phyloP scores from a whole-genome alignment of 2,329 filamentous ascomycete genomes.

The Incumbomyces delicatus region DNA sequence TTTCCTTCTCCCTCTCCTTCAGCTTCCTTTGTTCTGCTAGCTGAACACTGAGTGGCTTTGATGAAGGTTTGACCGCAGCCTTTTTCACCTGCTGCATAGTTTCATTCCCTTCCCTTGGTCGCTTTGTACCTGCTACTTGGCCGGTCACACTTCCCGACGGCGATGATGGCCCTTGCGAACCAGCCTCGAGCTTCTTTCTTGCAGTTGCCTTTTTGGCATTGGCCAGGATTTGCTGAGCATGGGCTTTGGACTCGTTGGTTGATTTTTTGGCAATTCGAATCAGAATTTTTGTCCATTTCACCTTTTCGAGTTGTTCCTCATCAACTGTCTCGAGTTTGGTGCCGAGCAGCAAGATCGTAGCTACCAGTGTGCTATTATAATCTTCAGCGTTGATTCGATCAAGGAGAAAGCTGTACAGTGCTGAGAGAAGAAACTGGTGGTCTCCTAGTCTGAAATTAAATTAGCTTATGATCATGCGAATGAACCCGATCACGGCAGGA shows the following conservation, averaged over 20 bases:
- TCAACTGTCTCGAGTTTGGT: constrained; percentile 48
- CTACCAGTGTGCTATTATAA: constrained; percentile 35
- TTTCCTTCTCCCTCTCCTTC: constrained; percentile 12
- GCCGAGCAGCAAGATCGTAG: constrained; percentile 43
- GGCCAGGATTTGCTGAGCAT: constrained; percentile 46
- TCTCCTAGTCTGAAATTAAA: constrained; percentile 37
- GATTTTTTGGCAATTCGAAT: constrained; percentile 50
- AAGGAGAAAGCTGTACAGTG: constrained; percentile 39
- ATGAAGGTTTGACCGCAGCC: constrained; percentile 26
- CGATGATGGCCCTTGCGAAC: constrained; percentile 28
- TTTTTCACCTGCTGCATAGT: constrained; percentile 30
- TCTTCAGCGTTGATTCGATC: constrained; percentile 41
- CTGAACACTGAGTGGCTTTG: constrained; percentile 22
- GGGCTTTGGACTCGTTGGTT: constrained; percentile 44
- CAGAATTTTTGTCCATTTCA: constrained; percentile 50
- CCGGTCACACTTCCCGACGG: constrained; percentile 11
- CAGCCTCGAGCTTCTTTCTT: constrained; percentile 32
- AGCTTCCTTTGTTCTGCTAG: constrained; percentile 20
- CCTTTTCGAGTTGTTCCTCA: constrained; percentile 48
- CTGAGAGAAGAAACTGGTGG: constrained; percentile 37
- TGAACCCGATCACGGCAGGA: constrained; percentile 4
- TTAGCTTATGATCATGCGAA: constrained; percentile 20
- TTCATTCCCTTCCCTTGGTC: constrained; percentile 30
- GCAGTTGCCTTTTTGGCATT: constrained; percentile 34
- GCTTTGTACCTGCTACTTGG: constrained; percentile 27